Evolutionary conservation across 306 rosid genomes (phyloP).

Genomic region (Cucurbita pepo): DNA sequence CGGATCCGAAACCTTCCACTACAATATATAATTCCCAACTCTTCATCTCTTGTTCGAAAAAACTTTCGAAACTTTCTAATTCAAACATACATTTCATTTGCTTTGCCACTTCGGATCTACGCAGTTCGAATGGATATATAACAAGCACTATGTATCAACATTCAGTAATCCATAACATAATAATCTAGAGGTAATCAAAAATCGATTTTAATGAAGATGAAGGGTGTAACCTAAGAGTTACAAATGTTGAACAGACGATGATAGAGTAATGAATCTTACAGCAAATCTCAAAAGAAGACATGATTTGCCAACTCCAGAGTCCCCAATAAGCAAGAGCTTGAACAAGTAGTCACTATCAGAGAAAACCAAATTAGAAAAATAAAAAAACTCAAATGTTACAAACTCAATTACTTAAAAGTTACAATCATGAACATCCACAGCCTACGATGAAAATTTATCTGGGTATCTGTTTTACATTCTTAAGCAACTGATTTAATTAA

Average conservation of each 20-base stretch:
- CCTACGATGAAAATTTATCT: neutral
- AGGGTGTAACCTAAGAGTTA: neutral
- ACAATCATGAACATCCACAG: neutral
- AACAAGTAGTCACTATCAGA: slow-evolving; percentile 38
- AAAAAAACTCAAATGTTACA: neutral
- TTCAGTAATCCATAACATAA: neutral
- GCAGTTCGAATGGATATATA: neutral
- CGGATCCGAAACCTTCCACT: neutral
- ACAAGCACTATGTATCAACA: neutral
- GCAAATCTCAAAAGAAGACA: slow-evolving; percentile 45
- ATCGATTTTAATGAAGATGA: neutral
- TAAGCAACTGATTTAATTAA: neutral
- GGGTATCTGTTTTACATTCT: neutral
- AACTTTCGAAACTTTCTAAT: neutral
- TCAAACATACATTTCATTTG: neutral
- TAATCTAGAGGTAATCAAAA: neutral
- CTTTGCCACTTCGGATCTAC: neutral
- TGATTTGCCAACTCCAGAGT: slow-evolving; percentile 41
- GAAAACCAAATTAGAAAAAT: neutral
- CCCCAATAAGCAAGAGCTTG: slow-evolving; percentile 44
- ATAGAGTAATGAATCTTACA: slow-evolving; percentile 14
- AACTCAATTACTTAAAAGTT: neutral
- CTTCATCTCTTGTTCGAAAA: neutral
- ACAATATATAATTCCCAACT: neutral
- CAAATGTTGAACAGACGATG: neutral